Evolutionary conservation across 495 filamentous ascomycete genomes (phyloP).

Genomic region (Cladorrhinum samala): DNA sequence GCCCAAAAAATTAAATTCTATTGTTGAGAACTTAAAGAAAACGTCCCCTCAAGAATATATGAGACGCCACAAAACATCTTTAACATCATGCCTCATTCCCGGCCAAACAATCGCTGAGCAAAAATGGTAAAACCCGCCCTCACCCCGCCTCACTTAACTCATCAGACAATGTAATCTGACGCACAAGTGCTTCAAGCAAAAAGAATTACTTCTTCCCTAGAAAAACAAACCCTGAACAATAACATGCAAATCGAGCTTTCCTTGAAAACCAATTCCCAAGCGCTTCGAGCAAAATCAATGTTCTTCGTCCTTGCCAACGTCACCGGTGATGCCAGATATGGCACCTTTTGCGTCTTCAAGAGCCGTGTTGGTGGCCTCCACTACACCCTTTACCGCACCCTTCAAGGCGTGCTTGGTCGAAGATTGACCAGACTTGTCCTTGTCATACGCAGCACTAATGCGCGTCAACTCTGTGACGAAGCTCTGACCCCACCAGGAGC

Average conservation of each 20-base stretch:
- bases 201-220: not conserved
- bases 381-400: conserved; percentile 12
- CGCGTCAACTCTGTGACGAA: conserved; percentile 81
- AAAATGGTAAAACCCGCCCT: not conserved
- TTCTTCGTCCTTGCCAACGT: conserved; percentile 6
- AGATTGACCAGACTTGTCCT: conserved; percentile 1
- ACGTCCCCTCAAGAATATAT: not conserved
- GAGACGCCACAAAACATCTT: conserved; percentile 3
- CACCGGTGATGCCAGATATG: conserved; percentile 1
- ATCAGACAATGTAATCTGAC: too few relatives aligned
- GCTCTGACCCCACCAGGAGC: conserved; percentile 94
- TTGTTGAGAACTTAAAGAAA: too few relatives aligned
- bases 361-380: conserved; percentile 14
- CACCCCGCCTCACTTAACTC: too few relatives aligned
- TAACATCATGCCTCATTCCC: too few relatives aligned
- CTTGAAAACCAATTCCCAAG: not conserved
- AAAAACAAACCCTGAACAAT: not conserved
- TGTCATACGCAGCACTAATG: conserved; percentile 25
- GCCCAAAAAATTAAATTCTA: too few relatives aligned
- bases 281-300: not conserved
- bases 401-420: conserved; percentile 5
- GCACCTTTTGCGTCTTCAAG: conserved; percentile 13
- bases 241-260: not conserved
- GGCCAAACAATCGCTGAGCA: not conserved
- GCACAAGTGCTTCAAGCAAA: not conserved